phyloP scores from a whole-genome alignment of 2,329 filamentous ascomycete genomes.

The Chalara sp. region DNA sequence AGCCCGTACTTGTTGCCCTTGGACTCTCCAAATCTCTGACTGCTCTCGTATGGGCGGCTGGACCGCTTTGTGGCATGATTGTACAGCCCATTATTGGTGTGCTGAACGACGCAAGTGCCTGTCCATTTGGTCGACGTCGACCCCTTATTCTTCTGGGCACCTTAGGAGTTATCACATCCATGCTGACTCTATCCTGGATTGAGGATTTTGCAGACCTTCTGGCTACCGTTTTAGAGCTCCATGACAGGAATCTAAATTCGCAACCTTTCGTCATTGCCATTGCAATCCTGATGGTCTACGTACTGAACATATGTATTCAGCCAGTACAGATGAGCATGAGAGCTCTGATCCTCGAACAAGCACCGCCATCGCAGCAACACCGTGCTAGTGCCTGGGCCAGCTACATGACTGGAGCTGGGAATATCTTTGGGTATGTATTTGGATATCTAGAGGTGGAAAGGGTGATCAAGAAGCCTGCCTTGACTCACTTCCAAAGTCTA shows the following conservation, averaged over 20 bases:
- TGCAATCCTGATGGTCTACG: too few relatives aligned
- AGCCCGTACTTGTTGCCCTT: slow-evolving; percentile 45
- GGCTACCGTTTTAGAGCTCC: background rate
- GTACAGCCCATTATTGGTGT: slow-evolving; percentile 47
- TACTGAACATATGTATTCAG: slow-evolving; percentile 27
- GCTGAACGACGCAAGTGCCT: slow-evolving; percentile 42
- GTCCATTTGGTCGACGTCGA: slow-evolving; percentile 42
- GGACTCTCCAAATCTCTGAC: slow-evolving; percentile 45
- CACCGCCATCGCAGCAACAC: slow-evolving; percentile 23
- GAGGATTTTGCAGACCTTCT: background rate
- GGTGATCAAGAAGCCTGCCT: background rate
- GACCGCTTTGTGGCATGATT: slow-evolving; percentile 43
- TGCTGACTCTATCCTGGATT: slow-evolving; percentile 15
- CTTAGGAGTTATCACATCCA: slow-evolving; percentile 40
- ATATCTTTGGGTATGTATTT: slow-evolving; percentile 25
- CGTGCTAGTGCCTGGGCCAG: slow-evolving; percentile 26
- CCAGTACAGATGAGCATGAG: slow-evolving; percentile 26
- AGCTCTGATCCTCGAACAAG: slow-evolving; percentile 25
- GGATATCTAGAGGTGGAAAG: slow-evolving; percentile 17
- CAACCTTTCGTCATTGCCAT: too few relatives aligned
- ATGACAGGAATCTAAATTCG: too few relatives aligned
- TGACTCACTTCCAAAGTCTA: slow-evolving; percentile 14
- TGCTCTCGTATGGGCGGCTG: slow-evolving; percentile 47
- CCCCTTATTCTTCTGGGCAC: slow-evolving; percentile 45
- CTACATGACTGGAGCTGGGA: slow-evolving; percentile 23